Percentiles rank a stretch among this genome's conserved stretches.
Conservation (phyloP, 305 asterid species). For the Petunia hybrid region DNA sequence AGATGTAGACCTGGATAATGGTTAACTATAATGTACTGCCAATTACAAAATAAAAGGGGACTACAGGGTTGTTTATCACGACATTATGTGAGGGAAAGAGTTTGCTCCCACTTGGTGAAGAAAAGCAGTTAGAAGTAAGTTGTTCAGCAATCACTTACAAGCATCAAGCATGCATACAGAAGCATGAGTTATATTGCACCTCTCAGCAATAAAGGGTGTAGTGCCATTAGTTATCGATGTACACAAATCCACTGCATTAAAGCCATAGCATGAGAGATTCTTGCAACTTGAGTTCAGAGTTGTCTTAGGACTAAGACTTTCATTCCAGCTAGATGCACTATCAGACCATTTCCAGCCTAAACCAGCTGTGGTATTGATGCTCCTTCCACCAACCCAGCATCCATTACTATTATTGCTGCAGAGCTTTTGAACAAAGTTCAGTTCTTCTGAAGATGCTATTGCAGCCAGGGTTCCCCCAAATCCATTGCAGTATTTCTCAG, state of each 20-base stretch:
- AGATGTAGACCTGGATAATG: background rate
- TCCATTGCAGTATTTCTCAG: constrained; percentile 68
- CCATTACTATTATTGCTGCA: constrained; percentile 58
- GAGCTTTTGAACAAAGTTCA: constrained; percentile 55
- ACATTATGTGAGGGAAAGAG: constrained; percentile 9
- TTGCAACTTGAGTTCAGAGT: constrained; percentile 52
- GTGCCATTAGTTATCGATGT: constrained; percentile 59
- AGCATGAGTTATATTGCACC: constrained; percentile 66
- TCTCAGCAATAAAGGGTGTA: constrained; percentile 61
- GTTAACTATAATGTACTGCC: constrained; percentile 2
- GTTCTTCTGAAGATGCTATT: constrained; percentile 60
- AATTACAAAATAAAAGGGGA: background rate
- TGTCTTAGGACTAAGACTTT: constrained; percentile 43
- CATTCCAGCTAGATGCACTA: constrained; percentile 61
- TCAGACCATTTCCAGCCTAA: constrained; percentile 83
- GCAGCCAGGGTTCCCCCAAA: constrained; percentile 76
- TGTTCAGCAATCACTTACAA: constrained; percentile 51
- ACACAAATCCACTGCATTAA: constrained; percentile 53
- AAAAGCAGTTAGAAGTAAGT: constrained; percentile 1
- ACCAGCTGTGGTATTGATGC: constrained; percentile 39
- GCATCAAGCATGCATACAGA: constrained; percentile 71
- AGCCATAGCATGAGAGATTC: constrained; percentile 52
- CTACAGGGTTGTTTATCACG: background rate
- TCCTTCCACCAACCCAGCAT: constrained; percentile 96
- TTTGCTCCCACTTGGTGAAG: constrained; percentile 20